Base-by-base conservation (phyloP, 768 basidiomycete species). In the Mycena galericulata region DNA sequence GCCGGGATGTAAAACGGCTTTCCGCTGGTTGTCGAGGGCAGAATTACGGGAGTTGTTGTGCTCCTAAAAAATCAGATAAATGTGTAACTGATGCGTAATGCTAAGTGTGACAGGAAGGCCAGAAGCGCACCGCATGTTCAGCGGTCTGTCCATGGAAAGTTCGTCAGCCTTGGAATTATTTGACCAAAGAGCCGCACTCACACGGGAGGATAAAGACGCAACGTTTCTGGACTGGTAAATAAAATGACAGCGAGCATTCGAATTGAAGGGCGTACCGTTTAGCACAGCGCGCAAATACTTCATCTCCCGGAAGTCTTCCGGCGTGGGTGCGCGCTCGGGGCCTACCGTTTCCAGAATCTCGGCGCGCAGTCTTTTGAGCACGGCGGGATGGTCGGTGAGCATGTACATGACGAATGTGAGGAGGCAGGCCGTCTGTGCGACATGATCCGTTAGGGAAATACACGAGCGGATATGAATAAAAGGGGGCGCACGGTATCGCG, bases 251-350 rank as follows among this genome's bases (percentile, higher is more conserved):
- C 22, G 22, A 40, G 18, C 18, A 14, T 4, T 2, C 20, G n/a
- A 36, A 65, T 34, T 41, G 22, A 62, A 79, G 20, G 29, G 41
- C 65, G 14, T 26, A 67, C 86, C 88, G 71, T 90, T 89, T 49
- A 89, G 82, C 47, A 89, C 85, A 2, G 89, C 88, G 26, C 87
- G 78, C 65, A 89, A 73, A 69, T 86, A 91, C 60, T 88, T 89
- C 88, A 90, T 78, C 73, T 0, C 89, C 88, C 24, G 89, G 10
- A 85, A 74, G n/a, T n/a, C n/a, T n/a, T n/a, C n/a, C n/a, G n/a
- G n/a, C n/a, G n/a, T n/a, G n/a, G n/a, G n/a, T n/a, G n/a, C n/a
- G n/a, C n/a, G n/a, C n/a, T n/a, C n/a, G n/a, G n/a, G n/a, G n/a
- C n/a, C n/a, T n/a, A n/a, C n/a, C n/a, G n/a, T n/a, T n/a, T n/a